Evolutionary conservation across 108 stramenopile genomes (phyloP).

Genomic region (Aurantiochytrium sp.): DNA sequence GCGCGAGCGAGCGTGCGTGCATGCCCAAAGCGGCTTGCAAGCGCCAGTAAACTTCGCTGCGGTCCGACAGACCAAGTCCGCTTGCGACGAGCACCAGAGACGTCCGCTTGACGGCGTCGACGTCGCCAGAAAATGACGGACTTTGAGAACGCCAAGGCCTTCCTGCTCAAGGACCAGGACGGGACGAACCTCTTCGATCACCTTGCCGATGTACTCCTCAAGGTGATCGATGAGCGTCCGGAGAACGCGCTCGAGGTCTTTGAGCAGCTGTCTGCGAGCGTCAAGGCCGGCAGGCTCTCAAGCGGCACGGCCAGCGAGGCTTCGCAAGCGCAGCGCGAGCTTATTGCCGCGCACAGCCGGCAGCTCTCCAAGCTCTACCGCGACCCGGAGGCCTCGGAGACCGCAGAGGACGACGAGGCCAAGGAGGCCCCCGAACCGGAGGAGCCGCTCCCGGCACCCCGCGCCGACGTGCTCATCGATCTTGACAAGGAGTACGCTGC

Average conservation of each 20-base stretch:
- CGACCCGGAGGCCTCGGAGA: conserved; percentile 27
- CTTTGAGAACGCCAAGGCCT: conserved; percentile 49
- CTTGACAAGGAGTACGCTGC: background rate
- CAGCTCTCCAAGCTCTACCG: conserved; percentile 32
- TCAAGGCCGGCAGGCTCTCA: conserved; percentile 36
- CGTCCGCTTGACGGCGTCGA: too few relatives aligned
- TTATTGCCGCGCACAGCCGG: background rate
- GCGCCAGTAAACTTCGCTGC: too few relatives aligned
- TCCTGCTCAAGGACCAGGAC: conserved; percentile 40
- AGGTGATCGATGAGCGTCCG: conserved; percentile 49
- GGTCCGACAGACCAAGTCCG: too few relatives aligned
- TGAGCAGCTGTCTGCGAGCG: conserved; percentile 54
- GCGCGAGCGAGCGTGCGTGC: too few relatives aligned
- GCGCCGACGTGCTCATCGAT: conserved; percentile 43
- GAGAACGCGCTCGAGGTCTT: conserved; percentile 46
- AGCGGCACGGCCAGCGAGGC: background rate
- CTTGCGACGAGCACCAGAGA: too few relatives aligned
- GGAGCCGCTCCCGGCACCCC: conserved; percentile 42
- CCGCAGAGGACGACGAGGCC: conserved; percentile 44
- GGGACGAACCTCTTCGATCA: conserved; percentile 33
- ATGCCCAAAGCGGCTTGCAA: too few relatives aligned
- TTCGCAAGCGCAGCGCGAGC: background rate
- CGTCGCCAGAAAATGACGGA: conserved; percentile 42
- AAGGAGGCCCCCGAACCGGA: conserved; percentile 37
- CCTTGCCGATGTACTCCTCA: conserved; percentile 29